A percentile compares a stretch with the other conserved stretches of the same genome.
Conservation (phyloP, 306 rosid genomes). For the Urtica urens region DNA sequence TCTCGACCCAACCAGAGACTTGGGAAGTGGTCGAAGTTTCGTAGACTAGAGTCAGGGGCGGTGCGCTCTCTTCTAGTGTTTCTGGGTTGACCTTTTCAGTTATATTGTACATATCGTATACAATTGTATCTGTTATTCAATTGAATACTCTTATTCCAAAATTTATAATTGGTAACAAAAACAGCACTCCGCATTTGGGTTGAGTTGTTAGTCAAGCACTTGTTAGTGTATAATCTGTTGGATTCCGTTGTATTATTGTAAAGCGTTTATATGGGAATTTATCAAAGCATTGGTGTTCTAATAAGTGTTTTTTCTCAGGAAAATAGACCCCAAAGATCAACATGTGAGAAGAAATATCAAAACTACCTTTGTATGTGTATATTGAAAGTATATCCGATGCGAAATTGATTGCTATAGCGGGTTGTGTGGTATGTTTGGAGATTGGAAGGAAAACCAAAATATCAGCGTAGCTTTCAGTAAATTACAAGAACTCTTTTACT, state of each 20-base stretch:
- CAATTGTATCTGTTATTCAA: constrained; percentile 43
- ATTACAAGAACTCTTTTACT: background rate
- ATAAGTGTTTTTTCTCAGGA: no score
- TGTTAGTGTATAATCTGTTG: background rate
- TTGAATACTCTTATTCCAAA: constrained; percentile 23
- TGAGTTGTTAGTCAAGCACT: constrained; percentile 7
- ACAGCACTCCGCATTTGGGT: constrained; percentile 11
- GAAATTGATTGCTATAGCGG: background rate
- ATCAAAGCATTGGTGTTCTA: no score
- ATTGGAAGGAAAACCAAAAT: constrained; percentile 12
- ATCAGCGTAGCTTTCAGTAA: constrained; percentile 25
- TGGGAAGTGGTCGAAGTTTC: constrained; percentile 12
- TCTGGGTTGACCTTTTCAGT: constrained; percentile 22
- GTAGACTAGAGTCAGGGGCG: constrained; percentile 2
- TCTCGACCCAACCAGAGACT: constrained; percentile 17
- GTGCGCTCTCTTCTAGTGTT: constrained; percentile 23
- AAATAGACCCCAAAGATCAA: no score
- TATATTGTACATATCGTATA: constrained; percentile 42
- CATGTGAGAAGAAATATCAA: no score
- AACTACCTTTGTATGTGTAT: background rate
- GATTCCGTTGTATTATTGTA: background rate
- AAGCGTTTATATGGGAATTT: no score
- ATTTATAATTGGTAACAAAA: constrained; percentile 20
- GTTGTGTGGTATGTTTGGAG: constrained; percentile 12
- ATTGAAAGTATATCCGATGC: background rate